Base-by-base conservation (phyloP, 768 basidiomycete species). In the Lanmaoa rubissima region DNA sequence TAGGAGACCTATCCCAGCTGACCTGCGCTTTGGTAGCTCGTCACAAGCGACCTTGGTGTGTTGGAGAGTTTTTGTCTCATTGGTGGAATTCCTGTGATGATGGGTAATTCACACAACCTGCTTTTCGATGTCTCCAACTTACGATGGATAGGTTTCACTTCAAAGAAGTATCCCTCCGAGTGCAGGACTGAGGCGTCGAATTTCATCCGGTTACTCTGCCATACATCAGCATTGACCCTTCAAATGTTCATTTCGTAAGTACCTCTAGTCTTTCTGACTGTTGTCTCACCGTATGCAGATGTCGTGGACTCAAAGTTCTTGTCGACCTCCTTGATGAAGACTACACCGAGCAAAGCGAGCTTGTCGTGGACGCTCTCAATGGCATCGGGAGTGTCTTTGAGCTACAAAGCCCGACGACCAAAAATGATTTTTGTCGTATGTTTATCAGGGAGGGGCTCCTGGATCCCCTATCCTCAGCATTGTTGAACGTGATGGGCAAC, bases 161-260 rank as follows among this genome's bases (percentile, higher is more conserved):
- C 92, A 12, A 98, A 96, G 77, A 92, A 90, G 64, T 93, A 92
- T 67, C 87, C 94, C 1, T 85, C 90, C 13, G 94, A 97, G 69
- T 97, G 94, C 64, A 86, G 97, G 36, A 73, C 91, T n/a, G 92
- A 98, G 67, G 96, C 95, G 0, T 98, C 97, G 2, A 87, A 92
- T 65, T 98, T 98, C 72, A 92, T 99, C 51, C 87, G 92, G 28
- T 74, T 95, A 14, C 82, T 98, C 26, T 97, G 96, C 69, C 86
- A 94, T 67, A 90, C 94, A 0, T 98, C 96, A 2, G 87, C 94
- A 12, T 74, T 97, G 60, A 99, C 96, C 2, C 75, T 98, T 39
- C 96, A 98, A 68, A 98, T 98, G 96, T 98, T 98, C 75, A 97
- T 98, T 59, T 91, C 94, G 93, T 94, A 68, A 56, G 92, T 84